phyloP scores from a whole-genome alignment of 1,139 yeast genomes.

The Hansenula sp. region DNA sequence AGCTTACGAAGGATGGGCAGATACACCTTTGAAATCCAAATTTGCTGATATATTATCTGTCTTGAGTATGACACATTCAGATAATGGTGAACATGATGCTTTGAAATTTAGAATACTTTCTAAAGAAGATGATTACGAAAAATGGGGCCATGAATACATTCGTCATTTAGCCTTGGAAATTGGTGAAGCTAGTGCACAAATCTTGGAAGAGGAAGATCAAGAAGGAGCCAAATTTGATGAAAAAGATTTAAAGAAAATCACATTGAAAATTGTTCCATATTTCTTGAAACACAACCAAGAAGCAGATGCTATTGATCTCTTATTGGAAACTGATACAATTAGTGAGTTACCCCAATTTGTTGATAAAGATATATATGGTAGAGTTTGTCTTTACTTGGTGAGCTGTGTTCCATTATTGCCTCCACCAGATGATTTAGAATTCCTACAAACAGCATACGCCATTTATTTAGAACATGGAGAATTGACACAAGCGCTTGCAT shows the following conservation, averaged over 20 bases:
- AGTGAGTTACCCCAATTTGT: constrained; percentile 80
- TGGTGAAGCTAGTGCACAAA: constrained; percentile 77
- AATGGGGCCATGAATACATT: constrained; percentile 98
- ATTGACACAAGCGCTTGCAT: constrained; percentile 82
- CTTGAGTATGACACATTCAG: constrained; percentile 91
- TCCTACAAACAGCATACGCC: constrained; percentile 85
- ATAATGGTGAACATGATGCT: constrained; percentile 76
- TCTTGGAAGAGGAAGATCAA: constrained; percentile 49
- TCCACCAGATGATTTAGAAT: constrained; percentile 88
- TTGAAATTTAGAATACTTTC: constrained; percentile 77
- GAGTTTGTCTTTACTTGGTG: constrained; percentile 92
- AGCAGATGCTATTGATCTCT: constrained; percentile 94
- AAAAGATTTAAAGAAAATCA: constrained; percentile 52
- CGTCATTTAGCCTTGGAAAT: constrained; percentile 94
- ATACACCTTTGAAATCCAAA: constrained; percentile 33
- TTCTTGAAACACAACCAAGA: constrained; percentile 95
- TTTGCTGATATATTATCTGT: constrained; percentile 89
- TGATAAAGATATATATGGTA: constrained; percentile 76
- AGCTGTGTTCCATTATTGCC: constrained; percentile 94
- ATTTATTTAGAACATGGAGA: constrained; percentile 78
- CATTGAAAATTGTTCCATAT: constrained; percentile 80
- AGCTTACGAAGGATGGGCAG: constrained; percentile 66
- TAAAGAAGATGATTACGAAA: constrained; percentile 56
- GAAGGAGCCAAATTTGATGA: constrained; percentile 29
- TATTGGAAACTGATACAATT: constrained; percentile 83